Evolutionary conservation across 2,329 filamentous ascomycete species (phyloP), one percentile per base, ranked within the genome.

Genomic region (Botrytis paeoniae): DNA sequence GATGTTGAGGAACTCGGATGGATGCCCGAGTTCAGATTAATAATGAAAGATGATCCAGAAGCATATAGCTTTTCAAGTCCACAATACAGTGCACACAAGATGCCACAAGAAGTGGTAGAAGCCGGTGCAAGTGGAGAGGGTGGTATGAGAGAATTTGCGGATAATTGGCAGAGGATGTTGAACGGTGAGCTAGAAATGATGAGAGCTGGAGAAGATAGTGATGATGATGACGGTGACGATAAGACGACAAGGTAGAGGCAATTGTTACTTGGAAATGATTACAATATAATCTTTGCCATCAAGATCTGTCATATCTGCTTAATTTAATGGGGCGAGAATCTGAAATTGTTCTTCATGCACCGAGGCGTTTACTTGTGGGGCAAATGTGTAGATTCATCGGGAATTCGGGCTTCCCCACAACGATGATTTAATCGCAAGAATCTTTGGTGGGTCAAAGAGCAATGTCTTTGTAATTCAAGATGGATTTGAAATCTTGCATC

Each of bases 1-100:
- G 74, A 76, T 37, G 85, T 86, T 0, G 88, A 91, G 60, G 84
- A 87, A 71, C 82, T 86, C 25, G 81, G 86, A 12, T 89, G 88
- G 79, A 85, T 87, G 8, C 93, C 94, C 0, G 95, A 98, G 82
- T 87, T 99, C 76, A 87, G 95, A 60, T 85, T 98, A 14, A 89
- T 99, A 64, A 89, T 91, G 77, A 90, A 91, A 80, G 92, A 95
- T 76, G 95, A 98, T 77, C 94, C 95, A 0, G 93, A 95, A 74
- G 95, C 95, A 1, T 96, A 94, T 80, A 92, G 92, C 77, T 97
- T 98, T 80, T 90, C 89, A 76, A 92, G 93, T 7, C 89, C 94
- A 1, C 93, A 95, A 79, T 98, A 97, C 82, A 97, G 94, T 75
- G 95, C 96, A 4, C 95, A 98, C 81, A 99, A 98, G 83, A 84